These are phyloP conservation scores for Mychonastes homosphaera DNA, from an alignment of 139 green algal genomes.

Conservation along the genomic window DNA sequence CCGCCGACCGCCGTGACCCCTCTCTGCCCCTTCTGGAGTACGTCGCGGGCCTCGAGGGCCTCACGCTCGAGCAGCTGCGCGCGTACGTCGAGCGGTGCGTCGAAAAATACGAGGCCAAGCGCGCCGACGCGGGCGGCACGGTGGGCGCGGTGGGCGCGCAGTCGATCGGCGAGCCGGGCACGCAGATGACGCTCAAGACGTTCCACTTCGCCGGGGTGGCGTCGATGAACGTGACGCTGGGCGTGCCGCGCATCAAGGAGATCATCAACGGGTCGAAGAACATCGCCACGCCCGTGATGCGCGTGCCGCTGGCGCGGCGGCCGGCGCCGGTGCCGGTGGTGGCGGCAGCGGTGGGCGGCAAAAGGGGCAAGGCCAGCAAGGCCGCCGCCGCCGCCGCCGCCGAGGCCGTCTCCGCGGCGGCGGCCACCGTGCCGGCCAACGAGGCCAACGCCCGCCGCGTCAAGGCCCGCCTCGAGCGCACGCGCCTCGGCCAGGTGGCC, in stretches of 20 bases:
- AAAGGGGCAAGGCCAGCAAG: neutral
- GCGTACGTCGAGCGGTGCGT: slow-evolving; percentile 50
- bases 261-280: slow-evolving; percentile 96
- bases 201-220: slow-evolving; percentile 99
- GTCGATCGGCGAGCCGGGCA: slow-evolving; percentile 90
- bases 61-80: slow-evolving; percentile 49
- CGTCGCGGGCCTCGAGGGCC: slow-evolving; percentile 35
- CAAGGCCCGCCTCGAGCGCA: slow-evolving; percentile 84
- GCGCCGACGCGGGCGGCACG: slow-evolving; percentile 72
- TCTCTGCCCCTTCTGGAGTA: slow-evolving; percentile 40
- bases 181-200: slow-evolving; percentile 99
- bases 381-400: no score
- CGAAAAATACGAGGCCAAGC: slow-evolving; percentile 67
- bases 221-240: slow-evolving; percentile 92
- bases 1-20: slow-evolving; percentile 19
- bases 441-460: slow-evolving; percentile 75
- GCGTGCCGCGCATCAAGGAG: slow-evolving; percentile 97
- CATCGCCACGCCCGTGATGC: slow-evolving; percentile 94
- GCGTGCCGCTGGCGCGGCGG: slow-evolving; percentile 25
- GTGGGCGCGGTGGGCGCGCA: slow-evolving; percentile 90
- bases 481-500: slow-evolving; percentile 73
- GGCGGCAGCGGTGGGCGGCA: neutral
- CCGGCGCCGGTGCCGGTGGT: neutral
- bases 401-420: neutral
- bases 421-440: slow-evolving; percentile 18